Percentiles rank a stretch among this genome's conserved stretches.
Conservation (phyloP, 2,329 filamentous ascomycete genomes). For the Lachnellula cervina region DNA sequence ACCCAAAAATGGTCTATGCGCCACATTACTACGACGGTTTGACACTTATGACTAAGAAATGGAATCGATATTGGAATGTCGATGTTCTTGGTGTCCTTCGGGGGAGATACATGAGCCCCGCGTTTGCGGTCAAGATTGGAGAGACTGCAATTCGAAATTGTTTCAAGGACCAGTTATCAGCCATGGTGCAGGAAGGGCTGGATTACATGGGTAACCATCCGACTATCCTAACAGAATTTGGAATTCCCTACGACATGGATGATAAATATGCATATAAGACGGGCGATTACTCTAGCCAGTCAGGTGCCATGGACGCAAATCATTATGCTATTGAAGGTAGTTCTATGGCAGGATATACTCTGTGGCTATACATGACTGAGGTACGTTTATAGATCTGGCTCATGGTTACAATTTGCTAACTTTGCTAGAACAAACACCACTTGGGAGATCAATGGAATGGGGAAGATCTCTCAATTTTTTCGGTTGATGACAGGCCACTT, state of each 20-base stretch:
- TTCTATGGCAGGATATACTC: slow-evolving; percentile 74
- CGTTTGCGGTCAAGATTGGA: slow-evolving; percentile 87
- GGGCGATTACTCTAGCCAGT: slow-evolving; percentile 90
- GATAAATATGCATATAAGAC: slow-evolving; percentile 92
- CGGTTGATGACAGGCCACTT: slow-evolving; percentile 68
- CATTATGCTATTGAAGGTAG: slow-evolving; percentile 88
- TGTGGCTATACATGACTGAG: slow-evolving; percentile 80
- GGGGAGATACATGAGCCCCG: slow-evolving; percentile 81
- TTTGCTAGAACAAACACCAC: slow-evolving; percentile 69
- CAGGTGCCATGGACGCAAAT: slow-evolving; percentile 90
- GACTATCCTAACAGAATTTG: slow-evolving; percentile 88
- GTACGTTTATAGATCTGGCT: slow-evolving; percentile 40
- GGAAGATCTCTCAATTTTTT: slow-evolving; percentile 90
- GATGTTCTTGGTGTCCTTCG: slow-evolving; percentile 90
- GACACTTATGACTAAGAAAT: slow-evolving; percentile 95
- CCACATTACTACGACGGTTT: slow-evolving; percentile 97
- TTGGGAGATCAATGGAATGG: slow-evolving; percentile 97
- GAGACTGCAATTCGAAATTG: slow-evolving; percentile 93
- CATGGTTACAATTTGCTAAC: slow-evolving; percentile 16
- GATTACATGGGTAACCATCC: slow-evolving; percentile 86
- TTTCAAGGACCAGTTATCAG: slow-evolving; percentile 79
- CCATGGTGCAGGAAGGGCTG: slow-evolving; percentile 79
- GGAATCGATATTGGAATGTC: slow-evolving; percentile 96
- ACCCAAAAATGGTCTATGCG: slow-evolving; percentile 84
- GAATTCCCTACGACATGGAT: slow-evolving; percentile 98